Conservation (phyloP, 2,329 filamentous ascomycete species). For the Fusarium citri region DNA sequence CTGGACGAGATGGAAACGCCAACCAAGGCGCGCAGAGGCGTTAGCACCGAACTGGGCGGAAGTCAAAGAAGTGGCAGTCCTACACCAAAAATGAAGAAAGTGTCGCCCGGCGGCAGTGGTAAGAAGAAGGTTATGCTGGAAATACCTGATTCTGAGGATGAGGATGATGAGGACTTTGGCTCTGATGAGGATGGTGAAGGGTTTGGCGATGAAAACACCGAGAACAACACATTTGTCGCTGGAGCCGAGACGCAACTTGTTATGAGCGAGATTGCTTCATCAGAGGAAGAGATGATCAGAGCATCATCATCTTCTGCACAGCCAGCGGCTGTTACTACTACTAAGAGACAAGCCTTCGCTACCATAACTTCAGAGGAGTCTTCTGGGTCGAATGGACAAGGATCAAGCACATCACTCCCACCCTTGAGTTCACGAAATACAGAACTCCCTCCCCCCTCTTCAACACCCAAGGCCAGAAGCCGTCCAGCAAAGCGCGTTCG, state of each 20-base stretch:
- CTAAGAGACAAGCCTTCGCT: constrained; percentile 1
- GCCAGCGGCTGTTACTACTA: neutral
- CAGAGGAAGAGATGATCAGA: constrained; percentile 36
- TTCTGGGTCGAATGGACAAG: constrained; percentile 16
- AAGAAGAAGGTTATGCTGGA: constrained; percentile 48
- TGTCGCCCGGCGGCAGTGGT: constrained; percentile 30
- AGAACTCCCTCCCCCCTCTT: constrained; percentile 28
- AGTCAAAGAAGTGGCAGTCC: constrained; percentile 30
- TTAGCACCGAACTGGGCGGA: constrained; percentile 40
- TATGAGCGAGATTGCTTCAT: constrained; percentile 50
- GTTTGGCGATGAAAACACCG: constrained; percentile 35
- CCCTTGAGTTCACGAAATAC: constrained; percentile 33
- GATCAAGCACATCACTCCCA: constrained; percentile 19
- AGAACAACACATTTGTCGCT: constrained; percentile 41
- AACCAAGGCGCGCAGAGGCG: constrained; percentile 35
- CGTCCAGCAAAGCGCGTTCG: constrained; percentile 40
- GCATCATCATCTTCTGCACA: constrained; percentile 15
- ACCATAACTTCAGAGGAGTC: constrained; percentile 30
- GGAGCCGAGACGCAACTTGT: constrained; percentile 52
- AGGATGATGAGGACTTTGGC: constrained; percentile 48
- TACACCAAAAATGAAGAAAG: constrained; percentile 38
- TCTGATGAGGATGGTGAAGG: constrained; percentile 50
- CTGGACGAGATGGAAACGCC: constrained; percentile 43
- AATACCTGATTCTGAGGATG: constrained; percentile 65
- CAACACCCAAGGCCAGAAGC: constrained; percentile 24